Evolutionary conservation across 345 rosid species (phyloP), one percentile per base, ranked within the genome.

Genomic region (Sonneratia caseolaris): DNA sequence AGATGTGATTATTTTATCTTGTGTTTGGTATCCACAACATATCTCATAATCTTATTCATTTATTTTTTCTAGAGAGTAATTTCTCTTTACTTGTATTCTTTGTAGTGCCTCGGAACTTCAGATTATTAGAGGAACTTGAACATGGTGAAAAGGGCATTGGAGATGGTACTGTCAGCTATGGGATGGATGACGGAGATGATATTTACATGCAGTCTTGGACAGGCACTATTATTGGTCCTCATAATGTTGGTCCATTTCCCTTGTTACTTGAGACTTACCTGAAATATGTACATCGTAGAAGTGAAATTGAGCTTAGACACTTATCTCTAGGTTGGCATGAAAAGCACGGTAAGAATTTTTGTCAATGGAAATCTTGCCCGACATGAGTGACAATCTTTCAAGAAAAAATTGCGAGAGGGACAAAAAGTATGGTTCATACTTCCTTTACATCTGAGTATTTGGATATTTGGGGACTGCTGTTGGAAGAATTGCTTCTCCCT

Each of bases 171-270:
- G 73, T 70, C 48, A 70, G 73, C 65, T 70, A 70, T 70, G 73
- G 73, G 9, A 70, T 70, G 73, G 73, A 70, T 56, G 73, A 70
- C 56, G 73, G 66, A 37, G 73, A 70, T 70, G 73, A 70, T 27
- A 55, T 70, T 37, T 70, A 70, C 65, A 70, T 70, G 73, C 66
- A 66, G 5, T 70, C 73, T 70, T 70, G 73, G 73, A 70, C 73
- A 18, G 73, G 73, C 61, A 70, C 73, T 19, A 70, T 70, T 15
- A 56, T 70, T 53, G 73, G 73, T 36, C 73, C 73, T 70, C 73
- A 56, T 40, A 70, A 70, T 56, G 73, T 70, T 12, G 56, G 73
- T 62, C 16, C 18, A 3, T 27, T 35, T 35, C 66, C 49, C 40
- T 55, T 19, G 16, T 57, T n/a, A 37, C 24, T n/a, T 14, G 53